Percentiles rank a stretch among this genome's conserved stretches.
phyloP scores from a whole-genome alignment of 2,329 filamentous ascomycete species.

The Alternaria brassicae region DNA sequence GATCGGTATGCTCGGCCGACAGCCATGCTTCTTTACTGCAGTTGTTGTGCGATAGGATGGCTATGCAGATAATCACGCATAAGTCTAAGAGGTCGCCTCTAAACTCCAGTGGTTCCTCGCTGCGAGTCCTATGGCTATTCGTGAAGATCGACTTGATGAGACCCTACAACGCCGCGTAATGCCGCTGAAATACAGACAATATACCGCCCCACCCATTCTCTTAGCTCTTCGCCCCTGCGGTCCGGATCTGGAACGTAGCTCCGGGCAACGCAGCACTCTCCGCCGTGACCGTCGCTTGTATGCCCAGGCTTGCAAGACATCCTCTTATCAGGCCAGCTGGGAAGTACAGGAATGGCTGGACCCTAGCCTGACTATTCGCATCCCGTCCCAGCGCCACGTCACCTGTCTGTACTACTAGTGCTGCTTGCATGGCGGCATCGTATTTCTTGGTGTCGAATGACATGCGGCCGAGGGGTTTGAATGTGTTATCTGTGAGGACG shows the following conservation, averaged over 20 bases:
- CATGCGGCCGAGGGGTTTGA: conserved; percentile 89
- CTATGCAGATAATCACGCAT: not conserved
- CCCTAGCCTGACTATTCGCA: conserved; percentile 52
- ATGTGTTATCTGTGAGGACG: conserved; percentile 90
- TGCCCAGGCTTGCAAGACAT: conserved; percentile 88
- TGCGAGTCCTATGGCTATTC: not conserved
- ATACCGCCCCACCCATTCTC: not conserved
- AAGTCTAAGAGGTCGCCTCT: not conserved
- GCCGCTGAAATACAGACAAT: conserved; percentile 32
- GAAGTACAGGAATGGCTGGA: conserved; percentile 81
- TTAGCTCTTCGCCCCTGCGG: conserved; percentile 71
- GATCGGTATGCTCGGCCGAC: not conserved
- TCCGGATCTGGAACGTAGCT: conserved; percentile 96
- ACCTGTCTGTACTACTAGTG: conserved; percentile 43
- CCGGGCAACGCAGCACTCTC: conserved; percentile 86
- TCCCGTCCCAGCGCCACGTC: conserved; percentile 55
- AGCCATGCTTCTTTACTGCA: not conserved
- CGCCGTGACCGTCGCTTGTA: conserved; percentile 88
- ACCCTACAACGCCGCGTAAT: conserved; percentile 40
- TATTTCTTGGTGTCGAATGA: conserved; percentile 68
- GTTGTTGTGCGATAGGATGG: not conserved
- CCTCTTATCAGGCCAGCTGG: conserved; percentile 92
- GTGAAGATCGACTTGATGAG: not conserved
- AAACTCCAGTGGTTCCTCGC: not conserved
- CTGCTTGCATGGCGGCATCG: conserved; percentile 34